These are phyloP conservation scores for Aspergillus conjunctus DNA, from an alignment of 495 filamentous ascomycete species.

Conservation along the genomic window DNA sequence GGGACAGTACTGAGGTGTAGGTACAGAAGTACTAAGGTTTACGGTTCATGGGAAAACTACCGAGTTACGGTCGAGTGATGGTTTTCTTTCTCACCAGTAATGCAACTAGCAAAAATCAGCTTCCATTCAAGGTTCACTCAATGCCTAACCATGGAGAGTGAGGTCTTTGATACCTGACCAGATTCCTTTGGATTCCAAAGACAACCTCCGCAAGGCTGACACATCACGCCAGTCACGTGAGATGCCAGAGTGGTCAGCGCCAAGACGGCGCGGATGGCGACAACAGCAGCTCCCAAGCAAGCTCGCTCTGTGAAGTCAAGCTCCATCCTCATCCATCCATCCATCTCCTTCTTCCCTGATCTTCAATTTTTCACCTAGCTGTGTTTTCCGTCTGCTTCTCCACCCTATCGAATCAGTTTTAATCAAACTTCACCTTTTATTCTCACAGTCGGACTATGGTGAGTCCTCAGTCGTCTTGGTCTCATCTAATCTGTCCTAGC, in stretches of 20 bases:
- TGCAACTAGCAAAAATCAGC: too few relatives aligned
- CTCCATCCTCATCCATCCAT: slow-evolving; percentile 10
- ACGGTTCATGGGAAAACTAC: too few relatives aligned
- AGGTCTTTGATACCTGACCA: too few relatives aligned
- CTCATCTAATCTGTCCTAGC: slow-evolving; percentile 18
- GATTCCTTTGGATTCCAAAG: too few relatives aligned
- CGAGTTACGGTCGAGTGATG: too few relatives aligned
- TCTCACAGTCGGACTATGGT: slow-evolving; percentile 38
- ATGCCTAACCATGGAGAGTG: too few relatives aligned
- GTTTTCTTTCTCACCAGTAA: too few relatives aligned
- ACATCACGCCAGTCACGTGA: neutral
- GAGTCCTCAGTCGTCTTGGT: slow-evolving; percentile 23
- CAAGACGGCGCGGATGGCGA: slow-evolving; percentile 26
- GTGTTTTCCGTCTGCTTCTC: slow-evolving; percentile 22
- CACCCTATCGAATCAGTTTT: neutral
- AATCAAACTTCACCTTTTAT: neutral
- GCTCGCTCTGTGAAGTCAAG: slow-evolving; percentile 14
- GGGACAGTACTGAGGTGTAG: too few relatives aligned
- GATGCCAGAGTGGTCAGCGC: slow-evolving; percentile 13
- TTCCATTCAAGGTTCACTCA: too few relatives aligned
- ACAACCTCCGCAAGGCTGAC: too few relatives aligned
- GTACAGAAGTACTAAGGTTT: too few relatives aligned
- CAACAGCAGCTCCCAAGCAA: slow-evolving; percentile 28
- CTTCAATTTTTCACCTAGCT: slow-evolving; percentile 18
- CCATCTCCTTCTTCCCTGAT: neutral